These are phyloP conservation scores for Vaccinium macrocarpon DNA, from an alignment of 148 eudicot species.

Conservation along the genomic window DNA sequence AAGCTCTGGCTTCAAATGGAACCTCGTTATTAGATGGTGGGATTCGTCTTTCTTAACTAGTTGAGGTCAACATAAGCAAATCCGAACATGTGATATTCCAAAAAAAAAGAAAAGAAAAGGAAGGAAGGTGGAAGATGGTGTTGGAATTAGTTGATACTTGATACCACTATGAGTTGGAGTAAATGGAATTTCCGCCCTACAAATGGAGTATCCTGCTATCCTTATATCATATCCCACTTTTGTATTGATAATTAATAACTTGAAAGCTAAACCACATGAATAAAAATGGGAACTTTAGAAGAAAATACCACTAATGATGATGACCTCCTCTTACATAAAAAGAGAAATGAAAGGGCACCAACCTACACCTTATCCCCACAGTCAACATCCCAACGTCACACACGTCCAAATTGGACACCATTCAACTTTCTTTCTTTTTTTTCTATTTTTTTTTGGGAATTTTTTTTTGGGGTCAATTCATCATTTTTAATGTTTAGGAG, in stretches of 20 bases:
- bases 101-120: too few species aligned
- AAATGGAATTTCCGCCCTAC: too few species aligned
- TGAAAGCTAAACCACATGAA: neutral
- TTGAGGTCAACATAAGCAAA: too few species aligned
- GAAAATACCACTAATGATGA: neutral
- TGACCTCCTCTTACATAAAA: neutral
- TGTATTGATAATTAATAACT: neutral
- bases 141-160: too few species aligned
- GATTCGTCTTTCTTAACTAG: too few species aligned
- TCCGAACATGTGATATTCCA: too few species aligned
- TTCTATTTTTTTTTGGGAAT: neutral
- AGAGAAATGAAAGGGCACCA: neutral
- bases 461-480: too few species aligned
- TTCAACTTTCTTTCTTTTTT: neutral
- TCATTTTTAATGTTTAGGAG: too few species aligned
- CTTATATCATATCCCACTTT: neutral
- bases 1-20: neutral
- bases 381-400: neutral
- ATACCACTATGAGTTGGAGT: too few species aligned
- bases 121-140: too few species aligned
- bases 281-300: neutral
- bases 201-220: too few species aligned
- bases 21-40: too few species aligned
- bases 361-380: neutral
- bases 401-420: neutral